These are phyloP conservation scores for Favolaschia claudopus DNA, from an alignment of 768 basidiomycete species.

Conservation along the genomic window DNA sequence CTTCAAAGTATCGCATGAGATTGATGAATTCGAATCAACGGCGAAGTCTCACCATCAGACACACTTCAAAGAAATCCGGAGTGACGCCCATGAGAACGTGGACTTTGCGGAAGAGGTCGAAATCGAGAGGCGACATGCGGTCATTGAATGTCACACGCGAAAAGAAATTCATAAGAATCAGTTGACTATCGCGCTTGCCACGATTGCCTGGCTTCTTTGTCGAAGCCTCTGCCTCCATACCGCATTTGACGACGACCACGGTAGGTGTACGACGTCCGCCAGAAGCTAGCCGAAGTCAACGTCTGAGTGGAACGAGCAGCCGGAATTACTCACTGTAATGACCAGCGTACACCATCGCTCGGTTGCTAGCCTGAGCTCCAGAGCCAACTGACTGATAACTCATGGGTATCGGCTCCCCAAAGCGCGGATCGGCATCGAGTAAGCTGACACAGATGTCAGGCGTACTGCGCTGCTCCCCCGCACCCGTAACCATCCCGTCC, in stretches of 20 bases:
- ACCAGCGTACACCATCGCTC: slow-evolving; percentile 99
- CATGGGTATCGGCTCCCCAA: slow-evolving; percentile 97
- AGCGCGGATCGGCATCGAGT: slow-evolving; percentile 92
- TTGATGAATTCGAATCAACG: slow-evolving; percentile 21
- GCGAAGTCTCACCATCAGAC: slow-evolving; percentile 83
- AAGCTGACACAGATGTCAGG: slow-evolving; percentile 95
- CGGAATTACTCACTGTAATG: slow-evolving; percentile 83
- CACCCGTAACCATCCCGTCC: slow-evolving; percentile 98
- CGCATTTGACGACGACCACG: slow-evolving; percentile 95
- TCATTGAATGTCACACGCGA: slow-evolving; percentile 99
- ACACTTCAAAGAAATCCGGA: slow-evolving; percentile 97
- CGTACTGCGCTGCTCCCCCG: slow-evolving; percentile 94
- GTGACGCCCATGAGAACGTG: slow-evolving; percentile 98
- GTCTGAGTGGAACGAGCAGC: slow-evolving; percentile 1
- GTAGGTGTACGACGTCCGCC: slow-evolving; percentile 93
- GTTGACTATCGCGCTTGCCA: slow-evolving; percentile 97
- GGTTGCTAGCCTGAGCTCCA: slow-evolving; percentile 88
- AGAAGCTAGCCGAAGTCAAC: slow-evolving; percentile 56
- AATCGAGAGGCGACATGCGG: slow-evolving; percentile 97
- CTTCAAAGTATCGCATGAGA: slow-evolving; percentile 50
- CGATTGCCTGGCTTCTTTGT: slow-evolving; percentile 95
- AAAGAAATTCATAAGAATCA: slow-evolving; percentile 99
- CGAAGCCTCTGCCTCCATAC: slow-evolving; percentile 83
- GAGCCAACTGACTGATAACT: slow-evolving; percentile 90
- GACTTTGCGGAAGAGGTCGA: slow-evolving; percentile 96